A percentile compares a stretch with the other conserved stretches of the same genome.
These are phyloP conservation scores for Diaporthe batatas DNA, from an alignment of 2,329 filamentous ascomycete species.

Conservation along the genomic window DNA sequence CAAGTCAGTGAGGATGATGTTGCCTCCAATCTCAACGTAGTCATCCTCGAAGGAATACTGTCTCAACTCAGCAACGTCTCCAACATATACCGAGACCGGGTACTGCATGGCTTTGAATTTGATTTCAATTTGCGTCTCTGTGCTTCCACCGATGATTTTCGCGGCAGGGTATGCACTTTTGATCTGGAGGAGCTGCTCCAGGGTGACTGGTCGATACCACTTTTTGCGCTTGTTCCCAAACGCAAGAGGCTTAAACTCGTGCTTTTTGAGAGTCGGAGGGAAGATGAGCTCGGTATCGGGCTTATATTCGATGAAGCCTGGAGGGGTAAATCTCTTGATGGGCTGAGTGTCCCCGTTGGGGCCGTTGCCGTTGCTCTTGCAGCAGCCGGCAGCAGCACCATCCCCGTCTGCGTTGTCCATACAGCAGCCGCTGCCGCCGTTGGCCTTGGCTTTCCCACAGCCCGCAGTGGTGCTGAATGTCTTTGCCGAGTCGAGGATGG, in stretches of 20 bases:
- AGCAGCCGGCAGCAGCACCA: conserved; percentile 71
- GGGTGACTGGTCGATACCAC: conserved; percentile 91
- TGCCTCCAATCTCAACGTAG: conserved; percentile 91
- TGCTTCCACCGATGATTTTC: conserved; percentile 95
- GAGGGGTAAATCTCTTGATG: conserved; percentile 81
- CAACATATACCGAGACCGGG: conserved; percentile 89
- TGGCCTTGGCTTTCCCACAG: conserved; percentile 64
- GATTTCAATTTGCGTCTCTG: conserved; percentile 97
- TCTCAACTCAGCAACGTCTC: conserved; percentile 90
- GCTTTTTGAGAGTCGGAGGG: conserved; percentile 85
- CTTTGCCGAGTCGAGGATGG: conserved; percentile 93
- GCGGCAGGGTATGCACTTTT: conserved; percentile 87
- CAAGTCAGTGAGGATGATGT: conserved; percentile 91
- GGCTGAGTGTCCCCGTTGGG: conserved; percentile 64
- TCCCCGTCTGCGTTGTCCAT: conserved; percentile 73
- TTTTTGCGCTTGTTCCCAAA: conserved; percentile 96
- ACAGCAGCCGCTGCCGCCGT: conserved; percentile 73
- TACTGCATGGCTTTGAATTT: conserved; percentile 98
- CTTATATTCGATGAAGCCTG: conserved; percentile 94
- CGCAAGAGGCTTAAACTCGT: conserved; percentile 83
- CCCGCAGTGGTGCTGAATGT: conserved; percentile 77
- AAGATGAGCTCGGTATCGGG: conserved; percentile 97
- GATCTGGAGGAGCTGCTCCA: conserved; percentile 91
- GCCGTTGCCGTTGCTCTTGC: conserved; percentile 68
- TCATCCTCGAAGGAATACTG: conserved; percentile 85